Conservation (phyloP, 2,329 filamentous ascomycete species). For the Leptoxyphium fumago region DNA sequence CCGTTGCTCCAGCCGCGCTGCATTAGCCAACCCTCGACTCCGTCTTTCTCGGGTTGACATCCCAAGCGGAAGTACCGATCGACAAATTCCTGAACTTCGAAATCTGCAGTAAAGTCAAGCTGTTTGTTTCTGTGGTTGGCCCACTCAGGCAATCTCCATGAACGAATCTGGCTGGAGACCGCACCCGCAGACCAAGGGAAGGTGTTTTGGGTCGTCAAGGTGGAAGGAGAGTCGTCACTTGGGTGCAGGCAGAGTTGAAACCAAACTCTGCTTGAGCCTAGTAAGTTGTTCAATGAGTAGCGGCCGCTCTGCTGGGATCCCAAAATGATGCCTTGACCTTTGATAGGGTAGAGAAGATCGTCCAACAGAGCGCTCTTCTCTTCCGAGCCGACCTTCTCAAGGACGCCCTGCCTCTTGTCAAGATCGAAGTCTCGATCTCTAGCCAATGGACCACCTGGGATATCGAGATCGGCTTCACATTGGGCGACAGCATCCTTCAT, state of each 20-base stretch:
- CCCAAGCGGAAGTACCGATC: conserved; percentile 70
- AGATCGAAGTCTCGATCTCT: conserved; percentile 63
- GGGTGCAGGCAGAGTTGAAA: conserved; percentile 87
- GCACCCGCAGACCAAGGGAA: conserved; percentile 85
- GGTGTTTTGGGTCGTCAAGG: conserved; percentile 57
- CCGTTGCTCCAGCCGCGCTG: conserved; percentile 98
- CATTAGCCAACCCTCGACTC: conserved; percentile 84
- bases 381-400: conserved; percentile 78
- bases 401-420: conserved; percentile 66
- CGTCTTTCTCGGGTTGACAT: conserved; percentile 79
- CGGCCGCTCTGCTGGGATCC: conserved; percentile 52
- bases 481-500: conserved; percentile 71
- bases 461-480: conserved; percentile 64
- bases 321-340: conserved; percentile 64
- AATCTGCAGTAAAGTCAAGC: conserved; percentile 92
- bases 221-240: conserved; percentile 68
- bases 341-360: conserved; percentile 63
- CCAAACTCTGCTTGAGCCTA: conserved; percentile 83
- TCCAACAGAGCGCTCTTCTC: conserved; percentile 73
- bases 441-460: conserved; percentile 50
- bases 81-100: conserved; percentile 83
- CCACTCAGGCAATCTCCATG: conserved; percentile 93
- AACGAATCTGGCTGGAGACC: conserved; percentile 80
- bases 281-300: conserved; percentile 58
- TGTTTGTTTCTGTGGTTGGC: conserved; percentile 81